Percentiles rank a stretch among this genome's conserved stretches.
Evolutionary conservation across 768 basidiomycete genomes (phyloP).

Genomic region (Obba rivulosa): DNA sequence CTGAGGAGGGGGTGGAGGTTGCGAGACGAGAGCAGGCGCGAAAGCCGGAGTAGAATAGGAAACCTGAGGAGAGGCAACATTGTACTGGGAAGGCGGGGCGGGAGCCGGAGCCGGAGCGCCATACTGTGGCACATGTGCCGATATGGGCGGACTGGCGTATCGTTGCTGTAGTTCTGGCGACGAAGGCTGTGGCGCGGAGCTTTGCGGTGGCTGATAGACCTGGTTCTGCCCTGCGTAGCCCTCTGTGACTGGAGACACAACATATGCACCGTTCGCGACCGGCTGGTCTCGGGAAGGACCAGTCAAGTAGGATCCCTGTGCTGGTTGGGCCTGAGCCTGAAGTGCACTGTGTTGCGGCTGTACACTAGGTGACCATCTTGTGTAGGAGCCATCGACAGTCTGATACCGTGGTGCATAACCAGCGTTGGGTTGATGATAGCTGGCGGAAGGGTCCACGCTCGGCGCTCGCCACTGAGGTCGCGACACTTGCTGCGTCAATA

Average conservation of each 20-base stretch:
- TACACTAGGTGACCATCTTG: slow-evolving; percentile 14
- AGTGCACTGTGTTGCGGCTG: slow-evolving; percentile 6
- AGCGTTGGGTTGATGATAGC: slow-evolving; percentile 25
- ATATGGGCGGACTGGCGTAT: slow-evolving; percentile 7
- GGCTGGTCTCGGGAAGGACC: slow-evolving; percentile 2
- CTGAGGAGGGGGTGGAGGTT: slow-evolving; percentile 11
- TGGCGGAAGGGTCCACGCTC: slow-evolving; percentile 25
- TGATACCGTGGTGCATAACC: slow-evolving; percentile 20
- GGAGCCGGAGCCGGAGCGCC: slow-evolving; percentile 9
- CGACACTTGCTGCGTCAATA: slow-evolving; percentile 79
- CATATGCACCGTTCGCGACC: slow-evolving; percentile 11
- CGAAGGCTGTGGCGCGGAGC: slow-evolving; percentile 7
- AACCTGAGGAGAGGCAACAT: slow-evolving; percentile 3
- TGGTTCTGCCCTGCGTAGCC: slow-evolving; percentile 5
- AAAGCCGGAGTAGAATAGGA: slow-evolving; percentile 16
- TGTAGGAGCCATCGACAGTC: slow-evolving; percentile 5
- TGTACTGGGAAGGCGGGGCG: slow-evolving; percentile 10
- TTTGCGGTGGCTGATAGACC: slow-evolving; percentile 12
- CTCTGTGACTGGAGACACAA: slow-evolving; percentile 4
- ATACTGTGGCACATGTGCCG: slow-evolving; percentile 12
- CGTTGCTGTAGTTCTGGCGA: slow-evolving; percentile 4
- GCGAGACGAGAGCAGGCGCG: slow-evolving; percentile 5
- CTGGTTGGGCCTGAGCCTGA: slow-evolving; percentile 6
- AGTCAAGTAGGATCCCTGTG: slow-evolving; percentile 14
- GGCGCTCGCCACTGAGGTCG: slow-evolving; percentile 57